Conservation (phyloP, 768 basidiomycete genomes). For the Termitomyces sp. region DNA sequence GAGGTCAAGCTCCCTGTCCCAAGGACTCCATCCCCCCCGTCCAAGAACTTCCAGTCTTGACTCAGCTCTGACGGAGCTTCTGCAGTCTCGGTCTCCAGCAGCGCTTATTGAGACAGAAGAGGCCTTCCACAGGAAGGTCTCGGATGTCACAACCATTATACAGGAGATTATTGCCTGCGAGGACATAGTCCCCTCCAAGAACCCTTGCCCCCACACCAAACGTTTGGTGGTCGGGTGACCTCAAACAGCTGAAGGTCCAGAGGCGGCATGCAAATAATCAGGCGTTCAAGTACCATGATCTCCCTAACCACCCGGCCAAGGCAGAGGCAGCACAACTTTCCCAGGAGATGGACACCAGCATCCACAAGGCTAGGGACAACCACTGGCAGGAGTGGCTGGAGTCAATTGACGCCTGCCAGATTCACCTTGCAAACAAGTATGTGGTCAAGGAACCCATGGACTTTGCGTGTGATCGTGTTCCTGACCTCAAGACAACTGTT, state of each 20-base stretch:
- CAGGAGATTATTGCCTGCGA: background rate
- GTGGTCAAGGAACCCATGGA: background rate
- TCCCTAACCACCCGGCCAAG: background rate
- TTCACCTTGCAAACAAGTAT: too few species aligned
- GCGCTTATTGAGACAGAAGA: background rate
- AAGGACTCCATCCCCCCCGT: background rate
- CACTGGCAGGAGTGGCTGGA: too few species aligned
- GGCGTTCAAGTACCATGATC: background rate
- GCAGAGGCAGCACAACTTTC: background rate
- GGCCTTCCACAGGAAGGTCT: background rate
- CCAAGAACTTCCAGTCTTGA: slow-evolving; percentile 22
- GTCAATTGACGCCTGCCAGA: too few species aligned
- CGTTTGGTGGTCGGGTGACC: slow-evolving; percentile 18
- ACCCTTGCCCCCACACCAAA: slow-evolving; percentile 14
- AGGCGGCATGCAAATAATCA: background rate
- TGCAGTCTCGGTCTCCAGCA: background rate
- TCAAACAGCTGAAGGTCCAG: slow-evolving; percentile 1
- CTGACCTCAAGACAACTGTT: background rate
- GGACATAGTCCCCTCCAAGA: background rate
- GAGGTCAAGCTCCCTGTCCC: slow-evolving; percentile 13
- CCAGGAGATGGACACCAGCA: background rate
- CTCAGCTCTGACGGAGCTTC: background rate
- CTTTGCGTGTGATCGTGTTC: background rate
- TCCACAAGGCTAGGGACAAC: background rate
- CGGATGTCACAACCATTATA: slow-evolving; percentile 4